These are phyloP conservation scores for Xylaria sp. DNA, from an alignment of 2,329 filamentous ascomycete species.

Conservation along the genomic window DNA sequence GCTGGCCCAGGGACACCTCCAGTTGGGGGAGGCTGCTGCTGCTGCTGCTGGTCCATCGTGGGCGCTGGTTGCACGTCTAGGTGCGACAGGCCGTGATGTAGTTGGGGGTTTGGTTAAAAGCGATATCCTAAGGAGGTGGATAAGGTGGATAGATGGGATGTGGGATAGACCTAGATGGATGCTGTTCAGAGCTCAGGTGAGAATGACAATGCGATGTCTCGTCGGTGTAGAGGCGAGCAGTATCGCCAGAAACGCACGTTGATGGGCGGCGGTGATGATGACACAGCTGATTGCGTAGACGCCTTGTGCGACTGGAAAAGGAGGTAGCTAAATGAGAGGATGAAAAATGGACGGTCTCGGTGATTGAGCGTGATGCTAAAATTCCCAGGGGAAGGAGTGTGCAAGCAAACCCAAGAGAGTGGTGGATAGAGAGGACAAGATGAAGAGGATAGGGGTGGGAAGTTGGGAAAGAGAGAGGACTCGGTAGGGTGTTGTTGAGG, in stretches of 20 bases:
- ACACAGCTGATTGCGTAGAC: conserved; percentile 33
- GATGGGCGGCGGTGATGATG: conserved; percentile 28
- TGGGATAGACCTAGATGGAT: conserved; percentile 41
- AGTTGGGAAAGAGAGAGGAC: conserved; percentile 41
- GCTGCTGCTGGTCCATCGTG: conserved; percentile 72
- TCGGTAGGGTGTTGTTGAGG: conserved; percentile 30
- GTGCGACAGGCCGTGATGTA: conserved; percentile 55
- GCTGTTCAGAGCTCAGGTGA: conserved; percentile 37
- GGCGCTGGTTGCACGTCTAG: conserved; percentile 55
- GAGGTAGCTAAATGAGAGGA: conserved; percentile 54
- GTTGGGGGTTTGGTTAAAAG: conserved; percentile 18
- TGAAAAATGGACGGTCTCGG: conserved; percentile 58
- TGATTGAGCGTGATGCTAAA: conserved; percentile 49
- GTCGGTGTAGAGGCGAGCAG: conserved; percentile 26
- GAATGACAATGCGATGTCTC: conserved; percentile 25
- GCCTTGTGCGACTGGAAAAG: conserved; percentile 47
- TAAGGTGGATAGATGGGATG: conserved; percentile 16
- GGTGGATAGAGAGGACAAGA: conserved; percentile 33
- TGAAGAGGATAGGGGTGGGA: conserved; percentile 37
- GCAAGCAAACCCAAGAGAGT: conserved; percentile 48
- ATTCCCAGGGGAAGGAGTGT: conserved; percentile 51
- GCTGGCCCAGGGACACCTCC: conserved; percentile 76
- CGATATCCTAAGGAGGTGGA: conserved; percentile 38
- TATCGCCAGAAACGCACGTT: conserved; percentile 21
- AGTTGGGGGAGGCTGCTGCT: conserved; percentile 58